These are phyloP conservation scores for Talaromyces stipitatus DNA, from an alignment of 495 filamentous ascomycete species.

Conservation along the genomic window DNA sequence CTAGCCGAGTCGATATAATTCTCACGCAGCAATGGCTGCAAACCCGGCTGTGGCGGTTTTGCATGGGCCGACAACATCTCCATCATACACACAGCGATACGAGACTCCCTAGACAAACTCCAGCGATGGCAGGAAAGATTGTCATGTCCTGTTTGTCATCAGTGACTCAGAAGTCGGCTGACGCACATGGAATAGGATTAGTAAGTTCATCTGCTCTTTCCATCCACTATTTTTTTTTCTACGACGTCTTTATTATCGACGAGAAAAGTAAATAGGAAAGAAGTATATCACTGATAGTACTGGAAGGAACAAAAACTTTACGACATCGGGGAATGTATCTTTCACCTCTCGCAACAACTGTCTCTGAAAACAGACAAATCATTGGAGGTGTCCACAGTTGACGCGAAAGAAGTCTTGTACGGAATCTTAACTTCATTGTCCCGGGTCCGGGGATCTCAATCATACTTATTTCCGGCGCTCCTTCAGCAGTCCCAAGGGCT, in stretches of 20 bases:
- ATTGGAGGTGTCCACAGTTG: not conserved
- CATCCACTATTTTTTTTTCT: not conserved
- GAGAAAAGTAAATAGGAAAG: no score
- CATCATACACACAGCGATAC: not conserved
- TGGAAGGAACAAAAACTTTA: slow-evolving; percentile 3
- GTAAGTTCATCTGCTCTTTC: not conserved
- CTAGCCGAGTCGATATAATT: not conserved
- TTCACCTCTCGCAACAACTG: not conserved
- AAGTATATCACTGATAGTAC: not conserved
- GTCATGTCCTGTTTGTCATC: slow-evolving; percentile 3
- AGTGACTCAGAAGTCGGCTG: slow-evolving; percentile 1
- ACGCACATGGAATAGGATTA: not conserved
- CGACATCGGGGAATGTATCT: slow-evolving; percentile 1
- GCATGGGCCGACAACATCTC: not conserved
- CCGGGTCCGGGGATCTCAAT: not conserved
- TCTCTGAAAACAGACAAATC: not conserved
- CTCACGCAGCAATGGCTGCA: slow-evolving; percentile 4
- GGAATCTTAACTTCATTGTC: not conserved
- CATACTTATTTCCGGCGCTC: slow-evolving; percentile 1
- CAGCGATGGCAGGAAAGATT: not conserved
- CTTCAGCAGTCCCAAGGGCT: not conserved
- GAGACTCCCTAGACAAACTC: not conserved
- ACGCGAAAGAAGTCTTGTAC: not conserved
- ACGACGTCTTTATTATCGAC: no score
- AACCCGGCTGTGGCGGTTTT: slow-evolving; percentile 3